Evolutionary conservation across 176 grass and related monocot species (phyloP), one percentile per base, ranked within the genome.

Genomic region (Stipa capillata): DNA sequence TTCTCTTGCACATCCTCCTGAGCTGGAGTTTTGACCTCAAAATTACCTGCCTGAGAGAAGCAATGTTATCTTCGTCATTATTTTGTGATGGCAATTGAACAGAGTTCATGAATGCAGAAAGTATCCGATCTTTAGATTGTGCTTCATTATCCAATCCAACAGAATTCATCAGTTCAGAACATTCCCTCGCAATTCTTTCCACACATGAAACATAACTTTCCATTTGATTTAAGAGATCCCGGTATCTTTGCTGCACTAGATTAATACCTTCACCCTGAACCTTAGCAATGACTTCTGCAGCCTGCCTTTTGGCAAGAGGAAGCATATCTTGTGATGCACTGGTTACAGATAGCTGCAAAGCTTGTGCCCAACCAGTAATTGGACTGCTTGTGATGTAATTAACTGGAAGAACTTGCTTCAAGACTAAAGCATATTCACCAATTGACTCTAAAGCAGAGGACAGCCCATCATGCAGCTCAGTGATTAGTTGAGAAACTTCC

Each of bases 361-460:
- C 78, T 79, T 97, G 94, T 69, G 89, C 91, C 94, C 94, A 97
- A 66, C 87, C 73, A 86, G 87, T 90, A 62, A 97, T 83, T 76
- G 89, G 94, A 81, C 87, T 94, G 40, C 87, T 94, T 77, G 87
- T 73, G 60, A 90, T 89, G 80, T 97, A 97, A 72, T 90, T 88
- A 48, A 55, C 65, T 15, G 94, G 94, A 47, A 94, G 87, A 88
- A 94, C 87, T 90, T 89, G 93, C 89, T 91, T 80, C 85, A 97
- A 78, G 54, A 89, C 49, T 75, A 90, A 81, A 40, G 89, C 56
- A 82, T 97, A 97, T 73, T 97, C 92, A 47, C 79, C 74, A 40
- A 97, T 79, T 72, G 87, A 80, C 45, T 90, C 88, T 60, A 86
- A 77, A 73, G 87, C 94, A 86, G 83, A 84, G 69, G 83, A 92